These are phyloP conservation scores for Atkinsonella hypoxylon DNA, from an alignment of 2,329 filamentous ascomycete species.

Conservation along the genomic window DNA sequence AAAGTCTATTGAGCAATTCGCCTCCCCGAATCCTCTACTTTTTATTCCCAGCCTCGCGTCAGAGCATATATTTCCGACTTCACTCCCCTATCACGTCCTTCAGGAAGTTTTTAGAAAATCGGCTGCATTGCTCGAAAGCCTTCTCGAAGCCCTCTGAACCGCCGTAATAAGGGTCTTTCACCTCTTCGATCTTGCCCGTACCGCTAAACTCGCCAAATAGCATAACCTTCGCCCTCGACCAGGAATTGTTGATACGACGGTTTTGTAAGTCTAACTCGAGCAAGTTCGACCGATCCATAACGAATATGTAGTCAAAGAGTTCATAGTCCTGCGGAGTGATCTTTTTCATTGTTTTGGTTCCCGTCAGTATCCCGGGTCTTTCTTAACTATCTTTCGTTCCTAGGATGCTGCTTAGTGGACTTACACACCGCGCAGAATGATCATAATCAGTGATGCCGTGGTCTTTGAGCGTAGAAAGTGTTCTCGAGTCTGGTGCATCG, in stretches of 20 bases:
- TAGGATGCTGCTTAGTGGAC: constrained; percentile 7
- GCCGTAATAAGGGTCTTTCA: constrained; percentile 91
- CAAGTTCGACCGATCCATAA: constrained; percentile 83
- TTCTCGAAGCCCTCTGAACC: constrained; percentile 66
- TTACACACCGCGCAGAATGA: constrained; percentile 65
- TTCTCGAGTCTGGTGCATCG: constrained; percentile 67
- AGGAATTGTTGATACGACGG: constrained; percentile 45
- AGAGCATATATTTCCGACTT: constrained; percentile 4
- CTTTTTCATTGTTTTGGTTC: constrained; percentile 19
- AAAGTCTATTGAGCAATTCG: no score
- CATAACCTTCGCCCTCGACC: constrained; percentile 55
- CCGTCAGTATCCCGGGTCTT: no score
- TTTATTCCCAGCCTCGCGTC: neutral
- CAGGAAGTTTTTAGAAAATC: constrained; percentile 69
- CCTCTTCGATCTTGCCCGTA: constrained; percentile 50
- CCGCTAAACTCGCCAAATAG: constrained; percentile 78
- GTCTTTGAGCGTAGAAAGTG: constrained; percentile 61
- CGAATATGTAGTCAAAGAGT: constrained; percentile 84
- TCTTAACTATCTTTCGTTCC: no score
- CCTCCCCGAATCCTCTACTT: no score
- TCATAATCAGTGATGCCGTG: constrained; percentile 68
- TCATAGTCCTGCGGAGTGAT: constrained; percentile 59
- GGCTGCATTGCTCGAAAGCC: constrained; percentile 72
- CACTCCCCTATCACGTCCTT: constrained; percentile 33
- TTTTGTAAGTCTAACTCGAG: constrained; percentile 55